Evolutionary conservation across 108 stramenopile species (phyloP), one percentile per base, ranked within the genome.

Genomic region (Bacterosira constricta): DNA sequence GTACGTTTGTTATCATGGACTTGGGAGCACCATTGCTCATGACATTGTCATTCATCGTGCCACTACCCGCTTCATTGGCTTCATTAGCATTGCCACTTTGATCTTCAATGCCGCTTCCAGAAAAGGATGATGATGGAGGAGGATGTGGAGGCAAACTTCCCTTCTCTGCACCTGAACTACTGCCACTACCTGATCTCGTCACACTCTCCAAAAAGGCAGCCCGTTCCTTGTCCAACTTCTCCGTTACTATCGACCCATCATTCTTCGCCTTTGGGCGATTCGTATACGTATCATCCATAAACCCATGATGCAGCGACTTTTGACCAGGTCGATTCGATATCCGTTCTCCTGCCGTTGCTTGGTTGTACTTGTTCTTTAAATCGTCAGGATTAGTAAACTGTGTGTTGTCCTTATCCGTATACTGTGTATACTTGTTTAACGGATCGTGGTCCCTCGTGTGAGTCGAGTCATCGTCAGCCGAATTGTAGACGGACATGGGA

Each of bases 391-490:
- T 1, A 4, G 21, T 11, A 1, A 11, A 11, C 27, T 23, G 10
- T 12, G 39, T 18, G 11, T 13, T 25, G 51, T 53, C 51, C 51
- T 53, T 29, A 11, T 53, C 13, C 51, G 61, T 55, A 32, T 17
- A 23, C 37, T 66, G 23, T 0, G 21, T 32, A 29, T 75, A 75
- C 29, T 56, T 39, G 53, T 75, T 46, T 20, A 45, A 35, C 21
- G 73, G 73, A 66, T 75, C 73, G 26, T 75, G 73, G 42, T 75
- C 73, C 29, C 55, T 58, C 3, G 73, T 50, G 34, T 75, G 56
- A 10, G 63, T 75, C 27, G 73, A 75, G 34, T 75, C 73, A 60
- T 75, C 73, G 47, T 75, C 73, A 59, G 59, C 51, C 10, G 58
- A 47, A 39, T 75, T 75, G 53, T 75, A 75, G 3, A 75, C 73